Percentiles rank a stretch among this genome's conserved stretches.
These are phyloP conservation scores for Ustilaginoidea virens DNA, from an alignment of 2,329 filamentous ascomycete genomes.

Conservation along the genomic window DNA sequence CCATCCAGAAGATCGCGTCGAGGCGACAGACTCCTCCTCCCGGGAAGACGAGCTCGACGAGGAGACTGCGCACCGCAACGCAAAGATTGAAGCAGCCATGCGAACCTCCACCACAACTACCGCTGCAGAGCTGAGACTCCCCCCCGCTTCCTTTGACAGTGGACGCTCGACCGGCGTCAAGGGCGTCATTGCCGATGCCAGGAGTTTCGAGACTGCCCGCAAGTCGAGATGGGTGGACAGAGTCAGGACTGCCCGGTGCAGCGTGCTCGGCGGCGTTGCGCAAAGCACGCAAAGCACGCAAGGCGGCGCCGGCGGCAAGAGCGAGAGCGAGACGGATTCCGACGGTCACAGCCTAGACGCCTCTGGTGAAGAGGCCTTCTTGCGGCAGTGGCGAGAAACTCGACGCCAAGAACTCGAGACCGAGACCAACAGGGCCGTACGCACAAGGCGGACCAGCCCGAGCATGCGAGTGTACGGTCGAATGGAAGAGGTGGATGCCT, in stretches of 20 bases:
- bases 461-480: slow-evolving; percentile 65
- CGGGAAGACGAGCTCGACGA: slow-evolving; percentile 41
- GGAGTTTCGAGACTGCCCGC: slow-evolving; percentile 56
- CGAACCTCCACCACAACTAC: slow-evolving; percentile 42
- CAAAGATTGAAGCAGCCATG: slow-evolving; percentile 48
- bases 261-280: slow-evolving; percentile 31
- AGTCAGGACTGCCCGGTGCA: slow-evolving; percentile 35
- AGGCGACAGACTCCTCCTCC: slow-evolving; percentile 23
- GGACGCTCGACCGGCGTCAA: slow-evolving; percentile 68
- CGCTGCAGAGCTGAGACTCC: slow-evolving; percentile 40
- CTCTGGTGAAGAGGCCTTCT: slow-evolving; percentile 64
- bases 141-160: slow-evolving; percentile 46
- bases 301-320: slow-evolving; percentile 12
- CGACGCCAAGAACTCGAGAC: slow-evolving; percentile 63
- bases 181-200: slow-evolving; percentile 73
- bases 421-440: slow-evolving; percentile 36
- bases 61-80: slow-evolving; percentile 36
- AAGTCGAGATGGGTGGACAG: slow-evolving; percentile 37
- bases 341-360: slow-evolving; percentile 29
- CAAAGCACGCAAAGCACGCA: slow-evolving; percentile 1
- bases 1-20: slow-evolving; percentile 45
- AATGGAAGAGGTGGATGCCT: slow-evolving; percentile 71
- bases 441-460: slow-evolving; percentile 57
- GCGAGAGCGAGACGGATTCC: slow-evolving; percentile 30
- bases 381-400: slow-evolving; percentile 72